These are phyloP conservation scores for Anthostomella pinea DNA, from an alignment of 2,329 filamentous ascomycete genomes.

Conservation along the genomic window DNA sequence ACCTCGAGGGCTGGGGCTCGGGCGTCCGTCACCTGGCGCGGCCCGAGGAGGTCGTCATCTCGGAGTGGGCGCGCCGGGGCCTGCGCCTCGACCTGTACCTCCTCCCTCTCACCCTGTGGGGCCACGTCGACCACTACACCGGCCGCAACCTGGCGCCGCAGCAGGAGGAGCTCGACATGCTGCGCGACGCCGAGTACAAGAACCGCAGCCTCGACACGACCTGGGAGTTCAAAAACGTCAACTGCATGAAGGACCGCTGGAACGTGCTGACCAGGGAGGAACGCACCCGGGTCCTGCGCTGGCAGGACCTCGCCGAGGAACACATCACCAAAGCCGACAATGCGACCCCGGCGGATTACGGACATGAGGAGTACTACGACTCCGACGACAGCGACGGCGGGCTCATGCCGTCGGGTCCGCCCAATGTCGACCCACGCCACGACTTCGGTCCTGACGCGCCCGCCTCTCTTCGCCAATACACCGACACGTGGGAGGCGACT, in stretches of 20 bases:
- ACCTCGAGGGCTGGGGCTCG: slow-evolving; percentile 56
- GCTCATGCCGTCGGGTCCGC: too few species aligned
- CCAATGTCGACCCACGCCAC: too few species aligned
- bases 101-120: slow-evolving; percentile 59
- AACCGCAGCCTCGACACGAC: slow-evolving; percentile 32
- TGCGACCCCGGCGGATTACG: too few species aligned
- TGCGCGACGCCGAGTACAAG: slow-evolving; percentile 43
- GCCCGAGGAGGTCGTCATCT: slow-evolving; percentile 58
- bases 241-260: slow-evolving; percentile 10
- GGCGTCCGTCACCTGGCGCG: slow-evolving; percentile 41
- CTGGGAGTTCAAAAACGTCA: slow-evolving; percentile 8
- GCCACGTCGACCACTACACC: slow-evolving; percentile 53
- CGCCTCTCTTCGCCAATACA: too few species aligned
- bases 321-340: too few species aligned
- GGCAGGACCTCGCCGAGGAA: slow-evolving; percentile 3
- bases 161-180: slow-evolving; percentile 50
- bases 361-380: too few species aligned
- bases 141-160: slow-evolving; percentile 50
- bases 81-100: slow-evolving; percentile 54
- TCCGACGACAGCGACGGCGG: too few species aligned
- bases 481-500: too few species aligned
- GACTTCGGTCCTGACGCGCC: too few species aligned
- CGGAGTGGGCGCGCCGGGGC: slow-evolving; percentile 52
- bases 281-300: slow-evolving; percentile 1
- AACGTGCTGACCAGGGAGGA: neutral